These are phyloP conservation scores for Triticum urartu DNA, from an alignment of 176 grass and related monocot genomes.

Conservation along the genomic window DNA sequence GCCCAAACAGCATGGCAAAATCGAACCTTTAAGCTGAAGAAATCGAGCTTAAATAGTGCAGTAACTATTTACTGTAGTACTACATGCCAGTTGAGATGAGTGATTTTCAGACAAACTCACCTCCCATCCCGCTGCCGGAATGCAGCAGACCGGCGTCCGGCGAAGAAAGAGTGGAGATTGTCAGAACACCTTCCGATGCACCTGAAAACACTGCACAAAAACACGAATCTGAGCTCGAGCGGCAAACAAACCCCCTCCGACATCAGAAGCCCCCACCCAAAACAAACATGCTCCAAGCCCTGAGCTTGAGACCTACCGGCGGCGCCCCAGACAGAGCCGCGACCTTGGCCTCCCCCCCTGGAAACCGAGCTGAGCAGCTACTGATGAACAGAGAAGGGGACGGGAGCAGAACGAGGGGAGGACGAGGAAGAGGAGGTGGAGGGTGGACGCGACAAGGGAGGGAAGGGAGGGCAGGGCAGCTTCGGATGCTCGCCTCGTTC, in stretches of 20 bases:
- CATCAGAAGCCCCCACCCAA: background rate
- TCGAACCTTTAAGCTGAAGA: background rate
- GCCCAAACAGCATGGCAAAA: background rate
- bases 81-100: background rate
- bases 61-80: background rate
- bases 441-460: constrained; percentile 11
- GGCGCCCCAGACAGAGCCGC: background rate
- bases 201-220: background rate
- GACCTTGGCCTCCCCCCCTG: background rate
- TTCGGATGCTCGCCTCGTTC: constrained; percentile 46
- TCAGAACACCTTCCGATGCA: background rate
- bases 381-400: constrained; percentile 15
- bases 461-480: background rate
- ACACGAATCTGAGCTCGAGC: constrained; percentile 18
- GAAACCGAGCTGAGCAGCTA: background rate
- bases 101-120: background rate
- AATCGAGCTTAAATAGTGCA: background rate
- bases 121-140: constrained; percentile 2
- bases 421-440: background rate
- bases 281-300: background rate
- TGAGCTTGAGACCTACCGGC: background rate
- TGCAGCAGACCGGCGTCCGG: background rate
- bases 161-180: background rate
- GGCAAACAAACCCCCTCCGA: background rate
- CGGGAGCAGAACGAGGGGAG: background rate